A percentile compares a stretch with the other conserved stretches of the same genome.
Conservation (phyloP, 2,329 filamentous ascomycete genomes). For the Talaromyces sp. region DNA sequence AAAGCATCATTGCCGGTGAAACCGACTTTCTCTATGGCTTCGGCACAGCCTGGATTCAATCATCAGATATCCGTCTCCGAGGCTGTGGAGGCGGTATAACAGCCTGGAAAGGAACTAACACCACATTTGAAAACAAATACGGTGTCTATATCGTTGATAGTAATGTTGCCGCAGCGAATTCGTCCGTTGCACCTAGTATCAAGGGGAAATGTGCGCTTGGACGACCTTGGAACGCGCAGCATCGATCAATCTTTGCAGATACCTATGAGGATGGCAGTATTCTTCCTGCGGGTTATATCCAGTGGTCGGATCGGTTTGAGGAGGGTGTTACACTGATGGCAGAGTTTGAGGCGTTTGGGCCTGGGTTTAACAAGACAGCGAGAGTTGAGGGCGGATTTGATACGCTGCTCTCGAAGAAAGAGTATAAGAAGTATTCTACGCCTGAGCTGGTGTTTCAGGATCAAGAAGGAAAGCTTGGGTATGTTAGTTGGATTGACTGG, state of each 20-base stretch:
- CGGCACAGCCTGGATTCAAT: slow-evolving; percentile 64
- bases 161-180: slow-evolving; percentile 58
- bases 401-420: slow-evolving; percentile 47
- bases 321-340: slow-evolving; percentile 58
- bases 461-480: slow-evolving; percentile 49
- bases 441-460: slow-evolving; percentile 51
- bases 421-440: slow-evolving; percentile 43
- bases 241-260: slow-evolving; percentile 60
- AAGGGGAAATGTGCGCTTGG: slow-evolving; percentile 59
- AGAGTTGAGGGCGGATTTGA: slow-evolving; percentile 48
- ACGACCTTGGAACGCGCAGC: slow-evolving; percentile 63
- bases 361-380: slow-evolving; percentile 57
- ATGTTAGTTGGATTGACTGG: slow-evolving; percentile 55
- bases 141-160: slow-evolving; percentile 66
- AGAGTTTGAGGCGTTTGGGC: slow-evolving; percentile 56
- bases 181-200: slow-evolving; percentile 41
- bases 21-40: slow-evolving; percentile 72
- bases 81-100: slow-evolving; percentile 68
- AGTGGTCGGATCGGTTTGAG: slow-evolving; percentile 49
- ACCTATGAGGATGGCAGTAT: slow-evolving; percentile 60
- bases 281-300: slow-evolving; percentile 57
- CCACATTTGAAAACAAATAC: slow-evolving; percentile 67
- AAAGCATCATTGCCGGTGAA: slow-evolving; percentile 63
- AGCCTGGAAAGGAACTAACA: slow-evolving; percentile 70
- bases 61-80: slow-evolving; percentile 58